Evolutionary conservation across 768 basidiomycete species (phyloP), one percentile per base, ranked within the genome.

Genomic region (Boletus reticuloceps): DNA sequence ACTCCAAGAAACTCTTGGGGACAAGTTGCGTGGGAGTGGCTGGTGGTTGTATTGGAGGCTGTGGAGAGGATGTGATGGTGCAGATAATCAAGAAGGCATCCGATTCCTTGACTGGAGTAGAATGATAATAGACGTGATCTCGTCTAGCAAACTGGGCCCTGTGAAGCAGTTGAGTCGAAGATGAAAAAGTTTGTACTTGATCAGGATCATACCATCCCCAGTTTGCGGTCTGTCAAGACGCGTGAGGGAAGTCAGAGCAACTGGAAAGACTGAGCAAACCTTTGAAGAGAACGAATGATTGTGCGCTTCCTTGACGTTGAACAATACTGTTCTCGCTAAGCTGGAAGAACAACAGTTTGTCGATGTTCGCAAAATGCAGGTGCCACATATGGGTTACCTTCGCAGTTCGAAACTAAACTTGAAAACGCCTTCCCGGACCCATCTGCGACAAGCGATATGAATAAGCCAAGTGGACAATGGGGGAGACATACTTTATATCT

Each of bases 341-440:
- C 72, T 77, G 34, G 31, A 49, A 41, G 32, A 39, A 25, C 5
- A 17, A n/a, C 16, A 12, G 13, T 1, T 8, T 19, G n/a, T 11
- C 12, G n/a, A 17, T 39, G 38, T n/a, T 39, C n/a, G 40, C 8
- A 20, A 27, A 11, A 46, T 44, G 29, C 13, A 16, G 22, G 3
- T 11, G 20, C 2, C 38, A 36, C 16, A 16, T 19, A 45, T 29
- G 29, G 20, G 67, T 60, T 60, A 85, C 89, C 82, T 88, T 64
- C 83, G 81, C 60, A 94, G 75, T 65, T 93, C 91, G 61, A 94
- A 93, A 56, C 80, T 84, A 69, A 94, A 94, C 64, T 85, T 91
- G 74, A 83, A 94, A n/a, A 87, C 73, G 1, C 91, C 91, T 54
- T 91, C 88, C 16, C 92, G 82, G n/a, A 80, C 71, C 91, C 91